Base-by-base conservation (phyloP, 2,329 filamentous ascomycete species). In the Xylariaceae sp. region DNA sequence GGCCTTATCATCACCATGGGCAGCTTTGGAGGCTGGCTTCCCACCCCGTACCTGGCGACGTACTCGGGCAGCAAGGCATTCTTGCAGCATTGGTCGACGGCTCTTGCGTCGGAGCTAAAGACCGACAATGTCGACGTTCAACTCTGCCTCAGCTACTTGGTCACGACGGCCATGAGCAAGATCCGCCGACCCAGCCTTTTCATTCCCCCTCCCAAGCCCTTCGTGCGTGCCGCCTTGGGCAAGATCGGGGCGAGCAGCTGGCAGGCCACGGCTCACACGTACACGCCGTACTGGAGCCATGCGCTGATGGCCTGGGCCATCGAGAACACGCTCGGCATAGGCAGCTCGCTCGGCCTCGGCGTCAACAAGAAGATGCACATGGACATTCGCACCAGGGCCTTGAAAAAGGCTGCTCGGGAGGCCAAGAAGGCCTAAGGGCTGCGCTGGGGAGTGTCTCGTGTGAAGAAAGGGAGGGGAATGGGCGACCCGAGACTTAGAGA, bases 1-100 rank as follows among this genome's bases (percentile, higher is more conserved):
- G 92, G 93, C 16, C 71, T 98, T 22, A 87, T 98, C 52, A 69
- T 98, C 35, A 98, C 90, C 38, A 95, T 98, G 89, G 92, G 90
- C 29, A 95, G 89, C 9, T 94, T 96, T 56, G 92, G 83, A 42
- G 93, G 92, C 46, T 82, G 93, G 63, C 77, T 92, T 40, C 92
- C 92, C 6, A 94, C 87, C 1, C 89, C 93, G 5, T 79, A 92
- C 35, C 75, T 98, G 28, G 92, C 92, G 10, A 96, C 92, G 3
- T 98, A 98, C 71, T 93, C 86, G 28, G 92, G 92, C 46, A 92
- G 83, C 75, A 98, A 98, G 67, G 90, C 92, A 2, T 98, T 98
- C 73, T 72, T 98, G 31, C 90, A 96, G 64, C 82, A 94, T 55
- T 98, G 92, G 92, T 94, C 84, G 46, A 83, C 79, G 5, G 80